These are phyloP conservation scores for Populus euphratica DNA, from an alignment of 345 rosid genomes.

Conservation along the genomic window DNA sequence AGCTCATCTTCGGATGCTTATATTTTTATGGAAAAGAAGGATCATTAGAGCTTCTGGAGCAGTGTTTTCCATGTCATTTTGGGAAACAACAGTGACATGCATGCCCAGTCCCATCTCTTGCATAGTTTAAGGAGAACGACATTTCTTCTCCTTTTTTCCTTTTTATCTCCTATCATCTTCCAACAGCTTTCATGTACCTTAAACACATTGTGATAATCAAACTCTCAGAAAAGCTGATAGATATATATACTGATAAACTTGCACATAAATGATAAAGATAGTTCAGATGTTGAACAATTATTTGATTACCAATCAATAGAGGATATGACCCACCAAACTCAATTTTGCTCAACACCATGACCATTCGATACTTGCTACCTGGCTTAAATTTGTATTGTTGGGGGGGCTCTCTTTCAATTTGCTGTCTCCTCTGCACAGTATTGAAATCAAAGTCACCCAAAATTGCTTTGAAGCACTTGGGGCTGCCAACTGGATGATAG, in stretches of 20 bases:
- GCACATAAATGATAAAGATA: background rate
- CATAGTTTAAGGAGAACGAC: background rate
- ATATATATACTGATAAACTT: background rate
- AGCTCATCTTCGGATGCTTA: background rate
- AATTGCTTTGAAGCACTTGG: background rate
- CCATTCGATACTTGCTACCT: background rate
- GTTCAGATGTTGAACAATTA: background rate
- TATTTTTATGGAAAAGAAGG: background rate
- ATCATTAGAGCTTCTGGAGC: background rate
- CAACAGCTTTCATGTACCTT: background rate
- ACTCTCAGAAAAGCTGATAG: background rate
- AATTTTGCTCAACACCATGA: background rate
- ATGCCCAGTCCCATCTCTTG: slow-evolving; percentile 11
- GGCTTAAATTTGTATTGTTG: background rate
- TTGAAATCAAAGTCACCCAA: too few relatives aligned
- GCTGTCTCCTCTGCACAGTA: background rate
- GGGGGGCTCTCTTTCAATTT: background rate
- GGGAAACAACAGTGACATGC: background rate
- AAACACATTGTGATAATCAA: background rate
- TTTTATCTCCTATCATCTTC: background rate
- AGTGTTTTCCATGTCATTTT: background rate
- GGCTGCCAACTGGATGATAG: slow-evolving; percentile 15
- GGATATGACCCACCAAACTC: slow-evolving; percentile 6
- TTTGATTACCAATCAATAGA: background rate
- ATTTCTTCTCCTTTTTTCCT: slow-evolving; percentile 1